Conservation (phyloP, 1,284 basidiomycete species). For the Porogramme epimiltina region DNA sequence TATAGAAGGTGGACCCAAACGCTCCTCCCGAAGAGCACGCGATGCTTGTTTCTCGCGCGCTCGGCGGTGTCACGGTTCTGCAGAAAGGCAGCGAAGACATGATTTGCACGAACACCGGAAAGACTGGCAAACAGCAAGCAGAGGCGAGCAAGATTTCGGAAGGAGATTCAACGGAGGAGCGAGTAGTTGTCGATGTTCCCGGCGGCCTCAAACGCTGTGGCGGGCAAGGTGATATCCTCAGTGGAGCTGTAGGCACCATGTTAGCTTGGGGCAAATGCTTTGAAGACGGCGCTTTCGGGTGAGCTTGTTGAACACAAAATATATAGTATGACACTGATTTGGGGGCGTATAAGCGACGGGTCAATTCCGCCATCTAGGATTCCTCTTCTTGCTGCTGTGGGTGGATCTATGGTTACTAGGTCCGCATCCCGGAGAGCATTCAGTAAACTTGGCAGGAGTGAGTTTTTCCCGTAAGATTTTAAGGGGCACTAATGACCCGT, state of each 20-base stretch:
- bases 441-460: conserved; percentile 63
- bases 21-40: conserved; percentile 53
- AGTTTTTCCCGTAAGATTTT: too few species aligned
- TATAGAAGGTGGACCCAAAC: conserved; percentile 53
- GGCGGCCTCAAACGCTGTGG: conserved; percentile 94
- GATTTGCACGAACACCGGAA: conserved; percentile 67
- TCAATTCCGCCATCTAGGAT: conserved; percentile 61
- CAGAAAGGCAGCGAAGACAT: conserved; percentile 85
- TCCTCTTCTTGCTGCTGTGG: conserved; percentile 87
- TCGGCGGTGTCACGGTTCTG: conserved; percentile 91
- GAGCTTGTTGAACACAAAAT: conserved; percentile 24
- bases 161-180: conserved; percentile 45
- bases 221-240: conserved; percentile 94
- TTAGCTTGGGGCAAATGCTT: conserved; percentile 95
- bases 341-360: conserved; percentile 40
- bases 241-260: conserved; percentile 85
- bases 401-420: conserved; percentile 86
- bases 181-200: conserved; percentile 66
- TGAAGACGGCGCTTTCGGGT: conserved; percentile 80
- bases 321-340: background rate
- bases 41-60: conserved; percentile 62
- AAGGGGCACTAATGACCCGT: background rate
- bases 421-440: conserved; percentile 81
- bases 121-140: conserved; percentile 39
- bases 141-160: conserved; percentile 34